phyloP scores from a whole-genome alignment of 352 stramenopile species.

The Phytophthora constricta region DNA sequence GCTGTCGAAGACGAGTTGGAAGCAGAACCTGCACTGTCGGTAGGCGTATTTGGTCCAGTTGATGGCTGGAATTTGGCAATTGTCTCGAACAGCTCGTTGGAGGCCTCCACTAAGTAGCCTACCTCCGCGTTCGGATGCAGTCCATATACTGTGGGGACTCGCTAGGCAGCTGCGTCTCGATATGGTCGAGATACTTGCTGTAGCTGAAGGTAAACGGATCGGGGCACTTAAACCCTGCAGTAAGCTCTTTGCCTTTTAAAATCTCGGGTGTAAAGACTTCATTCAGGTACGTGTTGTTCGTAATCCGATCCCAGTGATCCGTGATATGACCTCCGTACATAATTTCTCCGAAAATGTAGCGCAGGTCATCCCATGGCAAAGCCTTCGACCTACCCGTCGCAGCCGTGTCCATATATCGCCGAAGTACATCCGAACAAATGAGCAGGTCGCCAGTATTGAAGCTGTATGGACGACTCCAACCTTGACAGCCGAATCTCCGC shows the following conservation, averaged over 20 bases:
- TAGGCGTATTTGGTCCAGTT: constrained; percentile 55
- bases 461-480: constrained; percentile 93
- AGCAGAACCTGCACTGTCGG: constrained; percentile 35
- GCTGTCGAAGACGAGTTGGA: constrained; percentile 12
- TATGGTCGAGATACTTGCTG: constrained; percentile 93
- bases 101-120: constrained; percentile 75
- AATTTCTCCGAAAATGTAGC: constrained; percentile 94
- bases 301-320: constrained; percentile 86
- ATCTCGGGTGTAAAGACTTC: constrained; percentile 72
- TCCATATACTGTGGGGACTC: constrained; percentile 79
- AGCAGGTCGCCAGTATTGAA: constrained; percentile 96
- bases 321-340: constrained; percentile 91
- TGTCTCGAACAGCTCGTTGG: constrained; percentile 85
- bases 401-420: constrained; percentile 66
- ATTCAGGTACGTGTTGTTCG: constrained; percentile 78
- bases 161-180: constrained; percentile 66
- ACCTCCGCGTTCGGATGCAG: constrained; percentile 86
- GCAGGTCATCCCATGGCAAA: constrained; percentile 83
- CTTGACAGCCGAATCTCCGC: constrained; percentile 90
- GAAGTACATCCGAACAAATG: constrained; percentile 89
- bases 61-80: constrained; percentile 89
- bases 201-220: constrained; percentile 82
- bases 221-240: constrained; percentile 79
- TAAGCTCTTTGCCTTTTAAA: constrained; percentile 59
- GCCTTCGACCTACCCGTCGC: constrained; percentile 31